Conservation (phyloP, 2,329 filamentous ascomycete species). For the Paecilomyces dactylethromorphus region DNA sequence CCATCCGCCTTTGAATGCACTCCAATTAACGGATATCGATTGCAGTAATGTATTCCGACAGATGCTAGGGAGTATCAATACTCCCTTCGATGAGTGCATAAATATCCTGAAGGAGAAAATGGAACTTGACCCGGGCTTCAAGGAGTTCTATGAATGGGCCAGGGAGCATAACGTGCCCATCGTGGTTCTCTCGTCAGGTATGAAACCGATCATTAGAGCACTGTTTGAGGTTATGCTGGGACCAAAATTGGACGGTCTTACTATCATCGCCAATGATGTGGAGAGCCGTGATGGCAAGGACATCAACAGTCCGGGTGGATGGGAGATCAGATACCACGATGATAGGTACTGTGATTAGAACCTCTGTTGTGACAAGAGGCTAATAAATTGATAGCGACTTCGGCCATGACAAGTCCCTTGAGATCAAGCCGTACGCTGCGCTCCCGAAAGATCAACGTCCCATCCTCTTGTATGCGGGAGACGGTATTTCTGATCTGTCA, state of each 20-base stretch:
- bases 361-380: not conserved
- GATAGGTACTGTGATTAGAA: slow-evolving; percentile 53
- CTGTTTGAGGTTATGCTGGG: slow-evolving; percentile 75
- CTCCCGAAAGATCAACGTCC: slow-evolving; percentile 65
- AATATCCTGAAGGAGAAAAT: slow-evolving; percentile 73
- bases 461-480: slow-evolving; percentile 87
- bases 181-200: slow-evolving; percentile 85
- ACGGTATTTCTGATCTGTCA: slow-evolving; percentile 87
- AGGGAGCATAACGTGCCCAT: slow-evolving; percentile 78
- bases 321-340: slow-evolving; percentile 84
- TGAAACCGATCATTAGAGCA: slow-evolving; percentile 84
- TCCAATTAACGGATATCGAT: not conserved
- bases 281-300: slow-evolving; percentile 58
- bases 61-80: slow-evolving; percentile 84
- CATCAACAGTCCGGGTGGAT: slow-evolving; percentile 74
- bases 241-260: slow-evolving; percentile 68
- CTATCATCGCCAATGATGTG: slow-evolving; percentile 87
- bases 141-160: slow-evolving; percentile 79
- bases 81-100: slow-evolving; percentile 77
- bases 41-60: slow-evolving; percentile 70
- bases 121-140: slow-evolving; percentile 81
- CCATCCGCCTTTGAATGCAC: slow-evolving; percentile 1
- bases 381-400: slow-evolving; percentile 53
- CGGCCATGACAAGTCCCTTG: slow-evolving; percentile 94
- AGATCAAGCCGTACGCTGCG: slow-evolving; percentile 73